Percentiles rank a stretch among this genome's conserved stretches.
Conservation (phyloP, 208 protist genomes). For the Sergeia podlipaevii region DNA sequence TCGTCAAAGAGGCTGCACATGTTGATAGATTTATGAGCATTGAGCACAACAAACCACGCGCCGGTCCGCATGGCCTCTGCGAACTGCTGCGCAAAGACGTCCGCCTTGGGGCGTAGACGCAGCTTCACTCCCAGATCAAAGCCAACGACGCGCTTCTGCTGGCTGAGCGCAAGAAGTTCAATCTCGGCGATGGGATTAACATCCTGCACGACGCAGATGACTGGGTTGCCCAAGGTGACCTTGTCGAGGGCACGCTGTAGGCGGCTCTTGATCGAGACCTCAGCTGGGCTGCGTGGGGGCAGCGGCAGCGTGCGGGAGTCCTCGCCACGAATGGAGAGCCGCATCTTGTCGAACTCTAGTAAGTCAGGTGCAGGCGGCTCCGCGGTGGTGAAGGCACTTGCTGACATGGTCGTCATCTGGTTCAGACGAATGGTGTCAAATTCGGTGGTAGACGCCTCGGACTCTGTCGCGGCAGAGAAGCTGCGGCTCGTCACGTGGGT, state of each 20-base stretch:
- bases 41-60: slow-evolving; percentile 70
- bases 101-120: slow-evolving; percentile 56
- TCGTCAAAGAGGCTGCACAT: slow-evolving; percentile 58
- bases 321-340: slow-evolving; percentile 29
- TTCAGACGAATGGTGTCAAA: slow-evolving; percentile 37
- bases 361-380: slow-evolving; percentile 14
- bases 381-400: not conserved
- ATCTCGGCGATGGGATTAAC: slow-evolving; percentile 80
- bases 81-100: slow-evolving; percentile 45
- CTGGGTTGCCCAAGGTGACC: slow-evolving; percentile 34
- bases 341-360: slow-evolving; percentile 80
- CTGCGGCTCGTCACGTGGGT: slow-evolving; percentile 1
- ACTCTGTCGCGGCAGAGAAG: slow-evolving; percentile 4
- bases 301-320: slow-evolving; percentile 6
- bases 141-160: slow-evolving; percentile 27
- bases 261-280: slow-evolving; percentile 18
- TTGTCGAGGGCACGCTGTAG: slow-evolving; percentile 39
- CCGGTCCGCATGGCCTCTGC: slow-evolving; percentile 57
- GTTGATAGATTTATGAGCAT: slow-evolving; percentile 85
- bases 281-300: not conserved
- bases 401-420: slow-evolving; percentile 9
- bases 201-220: slow-evolving; percentile 78
- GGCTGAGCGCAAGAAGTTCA: slow-evolving; percentile 56
- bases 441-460: slow-evolving; percentile 32
- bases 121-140: slow-evolving; percentile 76